Percentiles rank a stretch among this genome's conserved stretches.
phyloP scores from a whole-genome alignment of 2,329 filamentous ascomycete genomes.

The Domatiomyces catenatus region DNA sequence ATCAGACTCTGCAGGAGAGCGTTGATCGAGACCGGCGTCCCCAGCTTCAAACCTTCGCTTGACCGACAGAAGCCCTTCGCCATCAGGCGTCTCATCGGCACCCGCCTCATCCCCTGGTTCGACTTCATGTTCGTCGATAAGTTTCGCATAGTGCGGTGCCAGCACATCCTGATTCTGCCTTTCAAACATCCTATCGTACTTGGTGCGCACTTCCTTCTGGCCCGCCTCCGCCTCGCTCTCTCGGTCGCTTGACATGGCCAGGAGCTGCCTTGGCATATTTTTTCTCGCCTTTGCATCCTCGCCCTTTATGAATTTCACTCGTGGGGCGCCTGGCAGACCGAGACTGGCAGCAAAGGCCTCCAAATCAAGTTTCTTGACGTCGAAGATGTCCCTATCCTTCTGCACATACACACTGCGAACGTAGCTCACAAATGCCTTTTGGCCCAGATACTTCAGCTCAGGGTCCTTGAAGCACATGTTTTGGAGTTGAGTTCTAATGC shows the following conservation, averaged over 20 bases:
- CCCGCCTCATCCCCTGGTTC: conserved; percentile 47
- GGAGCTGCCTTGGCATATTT: conserved; percentile 58
- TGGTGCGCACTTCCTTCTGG: conserved; percentile 70
- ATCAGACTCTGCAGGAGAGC: conserved; percentile 27
- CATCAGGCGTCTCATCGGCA: neutral
- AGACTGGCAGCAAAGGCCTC: conserved; percentile 75
- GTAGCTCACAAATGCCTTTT: conserved; percentile 92
- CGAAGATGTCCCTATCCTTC: conserved; percentile 82
- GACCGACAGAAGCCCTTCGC: conserved; percentile 54
- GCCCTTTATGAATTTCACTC: conserved; percentile 85
- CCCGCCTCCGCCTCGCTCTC: conserved; percentile 35
- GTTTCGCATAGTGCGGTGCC: conserved; percentile 81
- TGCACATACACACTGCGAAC: conserved; percentile 72
- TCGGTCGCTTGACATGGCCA: conserved; percentile 35
- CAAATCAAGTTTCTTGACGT: conserved; percentile 65
- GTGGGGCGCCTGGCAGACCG: conserved; percentile 77
- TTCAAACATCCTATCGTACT: conserved; percentile 97
- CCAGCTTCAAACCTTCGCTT: conserved; percentile 72
- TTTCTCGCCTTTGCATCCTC: conserved; percentile 76
- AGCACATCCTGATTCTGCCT: conserved; percentile 88
- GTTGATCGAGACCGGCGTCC: conserved; percentile 37
- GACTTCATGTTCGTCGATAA: conserved; percentile 48
- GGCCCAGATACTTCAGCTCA: conserved; percentile 83
- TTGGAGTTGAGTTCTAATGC: conserved; percentile 70
- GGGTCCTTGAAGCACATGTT: conserved; percentile 93